Evolutionary conservation across 2,329 filamentous ascomycete species (phyloP), one percentile per base, ranked within the genome.

Genomic region (Neodidymelliopsis sp.): DNA sequence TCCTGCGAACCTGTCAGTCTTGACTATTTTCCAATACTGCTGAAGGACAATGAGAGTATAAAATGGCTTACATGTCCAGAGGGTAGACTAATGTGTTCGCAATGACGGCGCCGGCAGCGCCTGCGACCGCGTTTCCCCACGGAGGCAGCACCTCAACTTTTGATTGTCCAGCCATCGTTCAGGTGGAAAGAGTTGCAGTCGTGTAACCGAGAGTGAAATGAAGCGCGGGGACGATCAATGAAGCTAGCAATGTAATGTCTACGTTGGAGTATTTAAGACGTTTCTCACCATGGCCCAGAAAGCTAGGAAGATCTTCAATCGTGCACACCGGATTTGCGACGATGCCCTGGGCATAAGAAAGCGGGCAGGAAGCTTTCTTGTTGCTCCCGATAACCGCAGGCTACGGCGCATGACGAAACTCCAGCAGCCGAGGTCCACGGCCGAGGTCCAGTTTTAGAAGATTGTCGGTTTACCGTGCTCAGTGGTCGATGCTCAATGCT

Each of bases 41-140:
- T 15, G 4, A 7, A 6, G 6, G 4, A 2, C 15, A 4, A n/a
- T 25, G 27, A 15, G 28, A 29, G 37, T 28, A 29, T n/a, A 27
- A 16, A 27, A 20, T 33, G 18, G 54, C 89, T 79, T 80, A 96
- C 92, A 99, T 92, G 75, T 99, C 94, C 53, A 99, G 81, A 35
- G 94, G 94, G 75, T 99, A 99, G 49, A 97, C 93, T 56, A 97
- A 78, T 33, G 92, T 89, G 79, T 99, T 99, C 49, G 94, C 94
- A 51, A 99, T 81, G 27, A 97, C 91, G 35, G 94, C 94, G 54
- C 94, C 94, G 15, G 90, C 90, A 41, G 94, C 91, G 66, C 94
- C 94, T 56, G 94, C 93, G 59, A 96, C 85, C 44, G 94, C 94
- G 69, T 88, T 87, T 44, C 92, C 93, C 93, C 93, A 97, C 44